Evolutionary conservation across 176 grass and related monocot species (phyloP).

Genomic region (sorghum (Sorghum bicolor)): Sorghum_bicolor_NCBIv3 NC_012876.2:8118001-8118500

Average conservation of each 20-base stretch:
- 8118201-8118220: not conserved
- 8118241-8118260: not conserved
- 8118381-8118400: not conserved
- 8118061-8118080: not conserved
- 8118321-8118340: not conserved
- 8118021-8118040: slow-evolving; percentile 22
- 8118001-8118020: slow-evolving; percentile 22
- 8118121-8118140: not conserved
- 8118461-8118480: not conserved
- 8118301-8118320: not conserved
- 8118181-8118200: not conserved
- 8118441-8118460: not conserved
- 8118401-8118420: too few species aligned
- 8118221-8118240: slow-evolving; percentile 1
- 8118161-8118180: not conserved
- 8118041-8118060: not conserved
- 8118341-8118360: not conserved
- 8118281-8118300: not conserved
- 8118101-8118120: not conserved
- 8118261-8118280: not conserved
- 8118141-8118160: not conserved
- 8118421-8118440: not conserved
- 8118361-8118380: too few species aligned
- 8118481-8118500: not conserved
- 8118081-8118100: not conserved